These are phyloP conservation scores for Cudoniella acicularis DNA, from an alignment of 495 filamentous ascomycete species.

Conservation along the genomic window DNA sequence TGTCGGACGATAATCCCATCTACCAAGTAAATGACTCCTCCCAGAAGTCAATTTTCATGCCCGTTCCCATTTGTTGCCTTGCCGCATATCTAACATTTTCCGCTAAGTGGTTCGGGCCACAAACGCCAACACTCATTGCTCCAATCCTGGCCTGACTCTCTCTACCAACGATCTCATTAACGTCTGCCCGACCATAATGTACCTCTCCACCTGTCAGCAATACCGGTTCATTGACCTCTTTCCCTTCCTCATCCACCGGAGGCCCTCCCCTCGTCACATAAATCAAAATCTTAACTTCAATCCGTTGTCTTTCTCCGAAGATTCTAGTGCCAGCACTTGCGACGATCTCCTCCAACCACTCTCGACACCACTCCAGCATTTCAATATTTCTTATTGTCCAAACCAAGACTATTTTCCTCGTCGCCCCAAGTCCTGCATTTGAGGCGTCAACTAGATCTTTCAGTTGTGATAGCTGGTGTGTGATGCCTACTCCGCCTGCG, in stretches of 20 bases:
- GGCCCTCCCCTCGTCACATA: constrained; percentile 78
- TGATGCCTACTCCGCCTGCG: constrained; percentile 87
- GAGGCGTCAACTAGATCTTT: constrained; percentile 70
- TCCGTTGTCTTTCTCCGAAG: background rate
- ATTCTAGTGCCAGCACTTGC: constrained; percentile 28
- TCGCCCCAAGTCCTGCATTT: constrained; percentile 70
- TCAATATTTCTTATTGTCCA: constrained; percentile 87
- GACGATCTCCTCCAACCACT: constrained; percentile 70
- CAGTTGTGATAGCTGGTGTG: constrained; percentile 81
- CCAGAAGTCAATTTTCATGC: constrained; percentile 66
- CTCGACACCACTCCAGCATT: constrained; percentile 82
- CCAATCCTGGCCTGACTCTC: constrained; percentile 73
- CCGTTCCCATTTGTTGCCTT: constrained; percentile 55
- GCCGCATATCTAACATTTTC: constrained; percentile 73
- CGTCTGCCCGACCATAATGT: constrained; percentile 71
- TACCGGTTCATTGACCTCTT: constrained; percentile 45
- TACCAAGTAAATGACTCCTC: constrained; percentile 89
- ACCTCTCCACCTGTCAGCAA: constrained; percentile 73
- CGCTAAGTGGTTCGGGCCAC: constrained; percentile 75
- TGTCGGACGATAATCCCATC: too few species aligned
- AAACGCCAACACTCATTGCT: constrained; percentile 81
- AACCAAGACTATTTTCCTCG: constrained; percentile 72
- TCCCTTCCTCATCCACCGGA: constrained; percentile 49
- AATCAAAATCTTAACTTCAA: constrained; percentile 58
- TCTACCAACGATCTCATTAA: constrained; percentile 67